Conservation (phyloP, 2,329 filamentous ascomycete genomes). For the Rhinocladiella mackenziei region DNA sequence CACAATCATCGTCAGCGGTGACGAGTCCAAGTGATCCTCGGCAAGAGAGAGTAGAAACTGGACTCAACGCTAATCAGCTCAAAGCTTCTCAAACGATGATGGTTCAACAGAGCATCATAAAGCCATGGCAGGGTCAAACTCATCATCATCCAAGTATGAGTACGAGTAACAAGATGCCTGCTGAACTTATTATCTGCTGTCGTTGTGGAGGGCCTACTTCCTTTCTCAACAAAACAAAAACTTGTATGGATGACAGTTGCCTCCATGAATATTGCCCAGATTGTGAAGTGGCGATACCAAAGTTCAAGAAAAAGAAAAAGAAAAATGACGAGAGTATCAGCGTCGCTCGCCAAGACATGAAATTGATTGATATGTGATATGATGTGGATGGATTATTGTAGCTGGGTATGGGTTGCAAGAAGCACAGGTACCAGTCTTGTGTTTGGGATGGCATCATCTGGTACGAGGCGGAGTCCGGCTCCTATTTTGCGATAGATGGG, state of each 20-base stretch:
- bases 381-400: no score
- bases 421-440: no score
- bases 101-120: neutral
- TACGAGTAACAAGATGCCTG: neutral
- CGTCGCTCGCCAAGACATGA: no score
- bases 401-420: no score
- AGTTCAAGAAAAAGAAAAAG: no score
- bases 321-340: no score
- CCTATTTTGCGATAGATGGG: no score
- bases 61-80: neutral
- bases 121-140: neutral
- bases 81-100: neutral
- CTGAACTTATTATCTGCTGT: slow-evolving; percentile 13
- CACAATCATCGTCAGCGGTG: neutral
- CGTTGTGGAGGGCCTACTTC: slow-evolving; percentile 4
- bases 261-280: slow-evolving; percentile 3
- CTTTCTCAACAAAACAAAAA: neutral
- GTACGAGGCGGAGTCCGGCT: no score
- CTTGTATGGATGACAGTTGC: slow-evolving; percentile 6
- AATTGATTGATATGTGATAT: no score
- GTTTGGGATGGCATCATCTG: no score
- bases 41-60: neutral
- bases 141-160: no score
- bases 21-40: neutral
- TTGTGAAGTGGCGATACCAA: no score